Percentiles rank a stretch among this genome's conserved stretches.
Evolutionary conservation across 2,329 filamentous ascomycete genomes (phyloP).

Genomic region (Apiospora koreana): DNA sequence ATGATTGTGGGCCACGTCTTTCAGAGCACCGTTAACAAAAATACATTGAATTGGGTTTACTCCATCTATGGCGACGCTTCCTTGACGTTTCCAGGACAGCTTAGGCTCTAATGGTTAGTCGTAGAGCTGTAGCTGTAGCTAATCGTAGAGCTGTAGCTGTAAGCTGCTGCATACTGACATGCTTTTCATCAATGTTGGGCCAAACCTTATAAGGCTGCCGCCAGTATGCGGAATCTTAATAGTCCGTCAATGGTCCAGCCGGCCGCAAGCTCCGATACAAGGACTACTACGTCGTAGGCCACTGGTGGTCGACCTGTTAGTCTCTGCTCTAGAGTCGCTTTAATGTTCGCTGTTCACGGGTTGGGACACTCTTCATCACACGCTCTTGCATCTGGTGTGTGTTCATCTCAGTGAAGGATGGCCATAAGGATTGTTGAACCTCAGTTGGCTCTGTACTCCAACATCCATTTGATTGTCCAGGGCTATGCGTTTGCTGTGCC

Average conservation of each 20-base stretch:
- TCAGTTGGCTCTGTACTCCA: not conserved
- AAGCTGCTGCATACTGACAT: not conserved
- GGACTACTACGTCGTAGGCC: too few relatives aligned
- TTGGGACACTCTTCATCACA: too few relatives aligned
- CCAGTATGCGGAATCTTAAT: not conserved
- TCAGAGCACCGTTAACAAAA: too few relatives aligned
- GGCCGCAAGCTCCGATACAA: not conserved
- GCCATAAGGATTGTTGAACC: not conserved
- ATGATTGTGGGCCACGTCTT: too few relatives aligned
- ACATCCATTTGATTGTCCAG: not conserved
- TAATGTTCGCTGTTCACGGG: not conserved
- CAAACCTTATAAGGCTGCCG: not conserved
- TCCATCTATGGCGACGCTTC: not conserved
- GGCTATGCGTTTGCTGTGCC: not conserved
- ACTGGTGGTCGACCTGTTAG: not conserved
- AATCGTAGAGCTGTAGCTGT: too few relatives aligned
- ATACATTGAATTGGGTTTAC: not conserved
- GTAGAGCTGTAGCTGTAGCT: too few relatives aligned
- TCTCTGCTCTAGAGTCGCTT: not conserved
- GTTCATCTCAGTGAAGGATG: too few relatives aligned
- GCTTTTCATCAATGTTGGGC: not conserved
- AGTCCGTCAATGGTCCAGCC: not conserved
- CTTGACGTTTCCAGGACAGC: not conserved
- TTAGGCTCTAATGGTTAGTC: not conserved
- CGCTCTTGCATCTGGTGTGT: too few relatives aligned